Evolutionary conservation across 331 rosid genomes (phyloP).

Genomic region (Rosa hybrid): DNA sequence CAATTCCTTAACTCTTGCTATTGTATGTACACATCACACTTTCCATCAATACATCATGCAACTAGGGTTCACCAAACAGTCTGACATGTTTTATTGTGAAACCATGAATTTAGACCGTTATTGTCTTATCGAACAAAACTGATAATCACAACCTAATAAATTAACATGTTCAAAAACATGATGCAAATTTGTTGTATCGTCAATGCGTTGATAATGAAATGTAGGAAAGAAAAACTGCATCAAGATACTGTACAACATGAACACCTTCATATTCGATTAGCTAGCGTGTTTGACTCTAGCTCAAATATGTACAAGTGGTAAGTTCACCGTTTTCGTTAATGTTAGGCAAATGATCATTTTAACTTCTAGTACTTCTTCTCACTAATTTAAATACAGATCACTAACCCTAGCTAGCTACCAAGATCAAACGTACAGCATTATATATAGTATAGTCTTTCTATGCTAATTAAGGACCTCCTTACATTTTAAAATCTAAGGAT

Average conservation of each 20-base stretch:
- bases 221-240: neutral
- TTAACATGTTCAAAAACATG: neutral
- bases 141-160: neutral
- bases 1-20: neutral
- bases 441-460: too few relatives aligned
- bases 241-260: constrained; percentile 2
- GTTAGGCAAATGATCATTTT: constrained; percentile 24
- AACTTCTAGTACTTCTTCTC: neutral
- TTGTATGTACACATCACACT: neutral
- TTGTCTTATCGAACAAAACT: neutral
- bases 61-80: neutral
- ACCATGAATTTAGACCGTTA: neutral
- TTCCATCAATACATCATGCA: neutral
- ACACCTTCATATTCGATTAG: neutral
- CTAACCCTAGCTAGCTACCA: neutral
- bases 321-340: constrained; percentile 16
- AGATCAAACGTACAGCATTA: neutral
- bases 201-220: constrained; percentile 13
- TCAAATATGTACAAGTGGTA: neutral
- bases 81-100: neutral
- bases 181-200: neutral
- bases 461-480: too few relatives aligned
- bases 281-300: constrained; percentile 27
- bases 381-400: neutral
- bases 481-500: too few relatives aligned